Percentiles rank a stretch among this genome's conserved stretches.
phyloP scores from a whole-genome alignment of 768 basidiomycete species.

The Amanita jacksonii region DNA sequence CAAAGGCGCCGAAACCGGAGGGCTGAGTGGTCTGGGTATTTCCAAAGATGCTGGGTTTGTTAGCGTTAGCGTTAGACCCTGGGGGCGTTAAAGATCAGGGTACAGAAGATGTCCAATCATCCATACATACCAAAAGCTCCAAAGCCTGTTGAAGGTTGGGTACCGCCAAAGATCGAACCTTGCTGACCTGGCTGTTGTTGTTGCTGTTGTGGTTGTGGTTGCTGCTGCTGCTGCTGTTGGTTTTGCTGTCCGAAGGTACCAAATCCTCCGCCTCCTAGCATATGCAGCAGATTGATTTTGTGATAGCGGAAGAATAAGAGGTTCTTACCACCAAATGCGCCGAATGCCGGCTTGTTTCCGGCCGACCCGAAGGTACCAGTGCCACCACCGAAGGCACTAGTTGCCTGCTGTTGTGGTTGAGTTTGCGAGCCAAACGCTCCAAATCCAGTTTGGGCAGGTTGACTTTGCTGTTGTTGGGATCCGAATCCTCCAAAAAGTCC shows the following conservation, averaged over 20 bases:
- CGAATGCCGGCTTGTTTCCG: constrained; percentile 31
- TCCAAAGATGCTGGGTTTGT: constrained; percentile 39
- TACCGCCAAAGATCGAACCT: constrained; percentile 28
- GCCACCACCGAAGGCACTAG: constrained; percentile 27
- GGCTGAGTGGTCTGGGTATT: constrained; percentile 25
- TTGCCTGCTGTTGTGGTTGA: constrained; percentile 23
- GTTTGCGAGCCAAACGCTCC: constrained; percentile 43
- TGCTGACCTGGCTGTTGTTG: constrained; percentile 14
- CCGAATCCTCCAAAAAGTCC: constrained; percentile 29
- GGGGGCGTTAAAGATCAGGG: neutral
- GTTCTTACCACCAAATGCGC: constrained; percentile 24
- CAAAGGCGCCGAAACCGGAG: constrained; percentile 30
- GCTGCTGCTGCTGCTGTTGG: constrained; percentile 4
- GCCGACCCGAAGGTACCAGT: constrained; percentile 19
- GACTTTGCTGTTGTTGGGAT: constrained; percentile 18
- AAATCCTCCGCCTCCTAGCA: constrained; percentile 17
- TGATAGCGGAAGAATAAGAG: neutral
- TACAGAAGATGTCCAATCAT: neutral
- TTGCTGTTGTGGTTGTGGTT: constrained; percentile 6
- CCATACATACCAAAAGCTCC: constrained; percentile 24
- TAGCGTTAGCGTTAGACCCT: constrained; percentile 16
- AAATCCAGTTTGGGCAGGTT: constrained; percentile 26
- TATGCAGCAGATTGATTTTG: neutral
- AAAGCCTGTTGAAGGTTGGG: constrained; percentile 22
- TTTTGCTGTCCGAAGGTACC: constrained; percentile 16